Conservation (phyloP, 2,329 filamentous ascomycete genomes). For the Exophiala xenobiotica region DNA sequence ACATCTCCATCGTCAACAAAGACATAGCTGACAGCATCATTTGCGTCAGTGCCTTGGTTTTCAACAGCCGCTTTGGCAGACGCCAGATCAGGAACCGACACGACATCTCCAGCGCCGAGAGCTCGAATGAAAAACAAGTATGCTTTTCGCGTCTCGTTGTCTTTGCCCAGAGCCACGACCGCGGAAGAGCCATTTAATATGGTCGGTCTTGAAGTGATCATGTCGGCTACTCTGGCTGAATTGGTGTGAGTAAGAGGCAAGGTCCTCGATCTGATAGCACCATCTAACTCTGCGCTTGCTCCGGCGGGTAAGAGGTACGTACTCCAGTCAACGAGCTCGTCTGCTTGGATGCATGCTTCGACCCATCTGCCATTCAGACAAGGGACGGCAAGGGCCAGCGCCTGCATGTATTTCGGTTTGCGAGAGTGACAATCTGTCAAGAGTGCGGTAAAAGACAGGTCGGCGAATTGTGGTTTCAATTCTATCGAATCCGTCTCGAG, state of each 20-base stretch:
- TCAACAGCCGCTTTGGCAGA: slow-evolving; percentile 60
- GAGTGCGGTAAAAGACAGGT: slow-evolving; percentile 75
- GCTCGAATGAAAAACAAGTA: slow-evolving; percentile 80
- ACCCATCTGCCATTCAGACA: slow-evolving; percentile 84
- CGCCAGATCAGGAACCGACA: slow-evolving; percentile 62
- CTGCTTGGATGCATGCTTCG: slow-evolving; percentile 64
- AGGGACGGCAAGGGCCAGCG: slow-evolving; percentile 82
- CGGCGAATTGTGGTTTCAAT: slow-evolving; percentile 54
- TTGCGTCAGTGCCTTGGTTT: too few species aligned
- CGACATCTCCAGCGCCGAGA: slow-evolving; percentile 68
- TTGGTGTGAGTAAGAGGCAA: slow-evolving; percentile 52
- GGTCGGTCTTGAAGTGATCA: slow-evolving; percentile 60
- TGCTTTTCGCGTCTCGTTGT: slow-evolving; percentile 61
- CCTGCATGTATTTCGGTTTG: slow-evolving; percentile 91
- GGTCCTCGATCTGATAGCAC: slow-evolving; percentile 72
- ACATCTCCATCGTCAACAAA: slow-evolving; percentile 69
- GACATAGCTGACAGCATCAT: slow-evolving; percentile 66
- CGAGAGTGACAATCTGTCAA: slow-evolving; percentile 84
- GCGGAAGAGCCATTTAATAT: slow-evolving; percentile 66
- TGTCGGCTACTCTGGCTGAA: slow-evolving; percentile 57
- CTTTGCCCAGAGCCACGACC: slow-evolving; percentile 68
- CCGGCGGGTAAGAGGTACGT: slow-evolving; percentile 85
- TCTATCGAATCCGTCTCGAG: slow-evolving; percentile 57
- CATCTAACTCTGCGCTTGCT: slow-evolving; percentile 71
- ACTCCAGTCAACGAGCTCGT: slow-evolving; percentile 67